Evolutionary conservation across 108 stramenopile species (phyloP).

Genomic region (Pseudonitzschia multiseries): DNA sequence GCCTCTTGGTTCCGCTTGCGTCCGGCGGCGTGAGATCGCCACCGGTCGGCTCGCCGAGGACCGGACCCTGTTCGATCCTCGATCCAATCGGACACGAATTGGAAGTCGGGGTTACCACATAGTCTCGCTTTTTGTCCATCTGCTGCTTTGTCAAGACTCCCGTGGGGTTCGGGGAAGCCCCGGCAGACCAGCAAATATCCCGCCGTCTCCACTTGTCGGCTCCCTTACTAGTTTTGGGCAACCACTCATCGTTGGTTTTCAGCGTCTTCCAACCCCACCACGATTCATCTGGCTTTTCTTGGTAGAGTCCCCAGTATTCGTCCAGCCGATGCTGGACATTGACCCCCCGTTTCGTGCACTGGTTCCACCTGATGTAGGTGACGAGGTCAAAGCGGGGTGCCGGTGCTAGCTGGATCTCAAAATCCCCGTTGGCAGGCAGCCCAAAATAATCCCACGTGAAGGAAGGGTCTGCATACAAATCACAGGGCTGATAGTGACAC

Average conservation of each 20-base stretch:
- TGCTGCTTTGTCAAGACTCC: not conserved
- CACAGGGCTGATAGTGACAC: constrained; percentile 7
- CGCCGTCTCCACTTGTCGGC: not conserved
- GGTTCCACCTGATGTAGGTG: not conserved
- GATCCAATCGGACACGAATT: not conserved
- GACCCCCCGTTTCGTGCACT: not conserved
- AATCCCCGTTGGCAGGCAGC: not conserved
- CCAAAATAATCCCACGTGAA: constrained; percentile 11
- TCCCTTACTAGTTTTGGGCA: not conserved
- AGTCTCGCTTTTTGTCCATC: not conserved
- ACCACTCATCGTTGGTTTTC: not conserved
- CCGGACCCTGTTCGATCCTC: not conserved
- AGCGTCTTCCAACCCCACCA: constrained; percentile 8
- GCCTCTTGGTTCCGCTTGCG: not conserved
- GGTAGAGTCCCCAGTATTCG: constrained; percentile 15
- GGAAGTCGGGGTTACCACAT: not conserved
- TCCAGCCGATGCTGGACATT: constrained; percentile 4
- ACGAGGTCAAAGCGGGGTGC: constrained; percentile 7
- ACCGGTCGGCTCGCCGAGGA: not conserved
- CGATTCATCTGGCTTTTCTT: not conserved
- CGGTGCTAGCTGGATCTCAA: not conserved
- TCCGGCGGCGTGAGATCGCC: not conserved
- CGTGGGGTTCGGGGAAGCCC: not conserved
- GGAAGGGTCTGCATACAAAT: constrained; percentile 6
- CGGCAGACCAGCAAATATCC: not conserved